Percentiles rank a stretch among this genome's conserved stretches.
phyloP scores from a whole-genome alignment of 495 filamentous ascomycete species.

The Cercophora newfieldiana region DNA sequence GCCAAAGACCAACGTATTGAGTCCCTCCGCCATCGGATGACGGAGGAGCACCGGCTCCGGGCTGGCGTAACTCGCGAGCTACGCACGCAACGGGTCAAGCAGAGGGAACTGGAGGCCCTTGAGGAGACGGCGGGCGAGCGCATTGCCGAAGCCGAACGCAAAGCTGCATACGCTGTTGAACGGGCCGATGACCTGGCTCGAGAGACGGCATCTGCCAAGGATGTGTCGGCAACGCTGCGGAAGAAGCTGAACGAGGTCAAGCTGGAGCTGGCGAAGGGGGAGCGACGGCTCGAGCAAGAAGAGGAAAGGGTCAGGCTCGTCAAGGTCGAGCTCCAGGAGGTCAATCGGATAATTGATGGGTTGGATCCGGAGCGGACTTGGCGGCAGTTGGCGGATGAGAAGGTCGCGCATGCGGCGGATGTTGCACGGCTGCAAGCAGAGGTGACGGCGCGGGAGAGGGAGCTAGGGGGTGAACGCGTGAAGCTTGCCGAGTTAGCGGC shows the following conservation, averaged over 20 bases:
- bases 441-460: background rate
- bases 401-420: background rate
- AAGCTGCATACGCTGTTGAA: background rate
- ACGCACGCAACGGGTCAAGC: constrained; percentile 11
- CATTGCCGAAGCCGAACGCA: background rate
- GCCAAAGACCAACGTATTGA: constrained; percentile 4
- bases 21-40: background rate
- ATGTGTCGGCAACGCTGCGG: background rate
- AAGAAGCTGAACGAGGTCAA: background rate
- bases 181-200: background rate
- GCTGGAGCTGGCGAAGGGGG: background rate
- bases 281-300: background rate
- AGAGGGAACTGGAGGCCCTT: constrained; percentile 9
- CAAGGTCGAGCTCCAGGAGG: background rate
- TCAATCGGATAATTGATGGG: background rate
- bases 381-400: constrained; percentile 3
- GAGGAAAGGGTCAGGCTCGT: background rate
- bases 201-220: background rate
- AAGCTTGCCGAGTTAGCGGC: background rate
- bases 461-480: background rate
- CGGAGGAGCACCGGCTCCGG: constrained; percentile 1
- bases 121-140: constrained; percentile 1
- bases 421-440: background rate
- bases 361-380: constrained; percentile 3
- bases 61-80: background rate